A percentile compares a stretch with the other conserved stretches of the same genome.
Conservation (phyloP, 805 yeast genomes). For the Metschnikowia dekortorum region DNA sequence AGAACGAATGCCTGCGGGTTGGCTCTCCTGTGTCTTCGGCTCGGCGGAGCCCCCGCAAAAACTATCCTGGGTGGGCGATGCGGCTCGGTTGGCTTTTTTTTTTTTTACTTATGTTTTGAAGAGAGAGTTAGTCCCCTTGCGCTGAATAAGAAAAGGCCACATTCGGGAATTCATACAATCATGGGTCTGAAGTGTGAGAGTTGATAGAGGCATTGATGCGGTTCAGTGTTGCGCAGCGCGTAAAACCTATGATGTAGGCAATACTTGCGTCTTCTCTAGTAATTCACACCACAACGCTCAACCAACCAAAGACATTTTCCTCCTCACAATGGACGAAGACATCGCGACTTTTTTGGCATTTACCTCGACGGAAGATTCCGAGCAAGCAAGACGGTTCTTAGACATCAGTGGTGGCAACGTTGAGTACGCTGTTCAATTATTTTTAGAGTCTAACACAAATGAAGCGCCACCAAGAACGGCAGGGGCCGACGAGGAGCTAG, state of each 20-base stretch:
- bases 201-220: not conserved
- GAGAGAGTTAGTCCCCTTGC: too few relatives aligned
- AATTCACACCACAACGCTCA: not conserved
- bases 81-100: not conserved
- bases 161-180: not conserved
- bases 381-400: slow-evolving; percentile 68
- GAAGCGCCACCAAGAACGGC: slow-evolving; percentile 17
- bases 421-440: slow-evolving; percentile 81
- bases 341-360: slow-evolving; percentile 77
- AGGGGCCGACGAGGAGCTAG: slow-evolving; percentile 50
- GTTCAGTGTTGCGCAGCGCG: not conserved
- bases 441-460: slow-evolving; percentile 48
- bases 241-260: not conserved
- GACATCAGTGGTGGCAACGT: slow-evolving; percentile 74
- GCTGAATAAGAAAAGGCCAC: not conserved
- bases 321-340: slow-evolving; percentile 39
- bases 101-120: too few relatives aligned
- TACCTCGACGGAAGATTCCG: slow-evolving; percentile 67
- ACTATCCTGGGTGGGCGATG: not conserved
- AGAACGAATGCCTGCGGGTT: not conserved
- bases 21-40: not conserved
- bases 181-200: not conserved
- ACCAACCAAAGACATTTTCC: not conserved
- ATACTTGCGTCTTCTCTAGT: not conserved
- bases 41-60: not conserved